These are phyloP conservation scores for Psilocybe azurescens DNA, from an alignment of 768 basidiomycete species.

Conservation along the genomic window DNA sequence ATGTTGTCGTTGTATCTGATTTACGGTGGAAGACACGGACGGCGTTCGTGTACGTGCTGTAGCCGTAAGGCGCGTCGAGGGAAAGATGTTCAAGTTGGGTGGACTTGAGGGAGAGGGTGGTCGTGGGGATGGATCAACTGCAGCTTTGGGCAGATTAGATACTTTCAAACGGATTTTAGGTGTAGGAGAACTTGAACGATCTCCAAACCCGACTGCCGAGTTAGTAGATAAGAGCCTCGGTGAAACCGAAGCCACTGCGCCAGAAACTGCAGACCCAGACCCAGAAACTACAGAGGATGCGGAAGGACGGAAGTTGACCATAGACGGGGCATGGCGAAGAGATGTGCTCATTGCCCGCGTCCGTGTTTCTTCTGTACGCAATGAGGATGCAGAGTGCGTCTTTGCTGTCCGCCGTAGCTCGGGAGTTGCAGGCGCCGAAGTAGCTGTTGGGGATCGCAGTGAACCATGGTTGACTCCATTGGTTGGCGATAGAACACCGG, in stretches of 20 bases:
- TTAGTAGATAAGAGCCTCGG: constrained; percentile 20
- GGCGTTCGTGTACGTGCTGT: constrained; percentile 38
- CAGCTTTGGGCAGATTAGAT: constrained; percentile 49
- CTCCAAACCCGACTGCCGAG: constrained; percentile 19
- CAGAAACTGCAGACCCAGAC: constrained; percentile 10
- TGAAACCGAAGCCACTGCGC: constrained; percentile 11
- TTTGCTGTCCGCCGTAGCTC: constrained; percentile 34
- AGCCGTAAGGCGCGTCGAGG: constrained; percentile 31
- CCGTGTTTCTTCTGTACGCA: constrained; percentile 20
- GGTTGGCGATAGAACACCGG: constrained; percentile 38
- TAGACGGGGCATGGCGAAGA: constrained; percentile 43
- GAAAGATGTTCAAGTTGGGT: constrained; percentile 19
- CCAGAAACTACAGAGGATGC: constrained; percentile 24
- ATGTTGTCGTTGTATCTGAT: constrained; percentile 26
- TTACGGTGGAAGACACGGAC: constrained; percentile 45
- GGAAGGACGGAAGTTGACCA: constrained; percentile 38
- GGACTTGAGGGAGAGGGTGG: constrained; percentile 17
- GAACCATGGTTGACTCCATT: constrained; percentile 24
- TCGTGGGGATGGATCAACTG: constrained; percentile 16
- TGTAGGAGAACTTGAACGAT: constrained; percentile 31
- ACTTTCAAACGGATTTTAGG: constrained; percentile 68
- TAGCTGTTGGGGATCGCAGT: constrained; percentile 37
- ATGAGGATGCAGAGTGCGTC: constrained; percentile 24
- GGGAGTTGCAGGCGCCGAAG: constrained; percentile 38
- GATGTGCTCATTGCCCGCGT: constrained; percentile 36